Evolutionary conservation across 495 filamentous ascomycete species (phyloP).

Genomic region (Lophium mytilinum): DNA sequence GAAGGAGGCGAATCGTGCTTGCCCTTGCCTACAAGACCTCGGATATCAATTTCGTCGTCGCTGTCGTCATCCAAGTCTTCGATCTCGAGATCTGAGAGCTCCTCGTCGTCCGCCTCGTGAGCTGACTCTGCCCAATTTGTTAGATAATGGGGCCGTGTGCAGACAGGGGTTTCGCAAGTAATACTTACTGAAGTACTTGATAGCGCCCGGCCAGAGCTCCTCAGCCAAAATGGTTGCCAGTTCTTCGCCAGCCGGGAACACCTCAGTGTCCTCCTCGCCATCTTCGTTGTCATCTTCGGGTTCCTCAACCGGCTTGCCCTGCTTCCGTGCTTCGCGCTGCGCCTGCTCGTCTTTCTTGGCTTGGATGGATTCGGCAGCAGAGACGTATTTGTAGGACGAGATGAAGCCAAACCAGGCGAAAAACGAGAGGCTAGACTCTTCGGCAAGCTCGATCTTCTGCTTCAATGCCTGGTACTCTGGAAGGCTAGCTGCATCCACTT

Average conservation of each 20-base stretch:
- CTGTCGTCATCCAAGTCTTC: constrained; percentile 45
- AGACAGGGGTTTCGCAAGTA: background rate
- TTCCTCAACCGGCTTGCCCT: constrained; percentile 47
- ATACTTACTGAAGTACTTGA: constrained; percentile 81
- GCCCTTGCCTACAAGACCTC: constrained; percentile 30
- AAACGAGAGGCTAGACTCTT: constrained; percentile 61
- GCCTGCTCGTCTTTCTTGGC: constrained; percentile 52
- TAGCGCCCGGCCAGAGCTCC: constrained; percentile 77
- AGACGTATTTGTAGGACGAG: constrained; percentile 49
- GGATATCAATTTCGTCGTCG: constrained; percentile 39
- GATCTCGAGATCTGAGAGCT: constrained; percentile 48
- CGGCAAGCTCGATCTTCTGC: constrained; percentile 49
- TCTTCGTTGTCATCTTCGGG: constrained; percentile 47
- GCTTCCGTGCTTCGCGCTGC: constrained; percentile 46
- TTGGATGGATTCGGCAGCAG: constrained; percentile 57
- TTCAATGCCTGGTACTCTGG: constrained; percentile 46
- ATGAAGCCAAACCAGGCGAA: constrained; percentile 79
- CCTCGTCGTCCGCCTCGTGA: constrained; percentile 48
- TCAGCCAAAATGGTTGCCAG: constrained; percentile 72
- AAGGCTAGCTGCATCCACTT: constrained; percentile 21
- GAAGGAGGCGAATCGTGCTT: constrained; percentile 20
- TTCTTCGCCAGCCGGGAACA: constrained; percentile 74
- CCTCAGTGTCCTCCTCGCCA: constrained; percentile 54
- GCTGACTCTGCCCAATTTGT: constrained; percentile 43
- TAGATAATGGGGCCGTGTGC: background rate